phyloP scores from a whole-genome alignment of 495 filamentous ascomycete species.

The Daldinia childiae region DNA sequence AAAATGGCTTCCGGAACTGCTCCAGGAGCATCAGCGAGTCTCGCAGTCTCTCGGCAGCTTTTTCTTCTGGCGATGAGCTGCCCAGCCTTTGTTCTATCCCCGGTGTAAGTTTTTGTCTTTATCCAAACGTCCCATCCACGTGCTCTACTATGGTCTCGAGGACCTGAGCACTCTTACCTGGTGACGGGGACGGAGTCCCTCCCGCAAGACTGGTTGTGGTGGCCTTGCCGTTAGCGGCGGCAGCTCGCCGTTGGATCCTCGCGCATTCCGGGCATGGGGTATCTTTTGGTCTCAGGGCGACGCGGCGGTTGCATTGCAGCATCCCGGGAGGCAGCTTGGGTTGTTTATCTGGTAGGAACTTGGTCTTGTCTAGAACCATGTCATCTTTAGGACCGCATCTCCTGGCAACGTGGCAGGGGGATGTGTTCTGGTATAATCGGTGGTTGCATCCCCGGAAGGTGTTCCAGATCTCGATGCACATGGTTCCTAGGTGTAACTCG shows the following conservation, averaged over 20 bases:
- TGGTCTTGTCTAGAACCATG: constrained; percentile 20
- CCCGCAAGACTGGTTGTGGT: not conserved
- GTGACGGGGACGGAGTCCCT: not conserved
- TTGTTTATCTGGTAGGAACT: constrained; percentile 31
- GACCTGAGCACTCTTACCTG: constrained; percentile 21
- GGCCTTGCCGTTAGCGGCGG: not conserved
- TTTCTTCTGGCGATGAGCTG: constrained; percentile 12
- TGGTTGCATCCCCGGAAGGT: constrained; percentile 36
- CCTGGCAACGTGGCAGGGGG: constrained; percentile 17
- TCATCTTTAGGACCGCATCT: constrained; percentile 18
- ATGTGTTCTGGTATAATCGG: constrained; percentile 44
- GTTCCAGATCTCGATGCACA: constrained; percentile 42
- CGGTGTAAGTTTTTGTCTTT: constrained; percentile 6
- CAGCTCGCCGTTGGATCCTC: not conserved
- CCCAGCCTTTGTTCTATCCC: constrained; percentile 6
- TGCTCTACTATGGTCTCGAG: constrained; percentile 1
- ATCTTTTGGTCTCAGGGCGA: constrained; percentile 28
- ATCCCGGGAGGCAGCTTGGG: constrained; percentile 27
- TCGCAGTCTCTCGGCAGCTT: constrained; percentile 16
- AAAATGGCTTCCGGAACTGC: constrained; percentile 1
- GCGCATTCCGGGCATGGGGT: constrained; percentile 29
- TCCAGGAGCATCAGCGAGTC: constrained; percentile 26
- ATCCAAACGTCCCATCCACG: not conserved
- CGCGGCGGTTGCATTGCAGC: constrained; percentile 18
- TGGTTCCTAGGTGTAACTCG: constrained; percentile 22